phyloP scores from a whole-genome alignment of 495 filamentous ascomycete species.

The Friedmanniomyces endolithicus region DNA sequence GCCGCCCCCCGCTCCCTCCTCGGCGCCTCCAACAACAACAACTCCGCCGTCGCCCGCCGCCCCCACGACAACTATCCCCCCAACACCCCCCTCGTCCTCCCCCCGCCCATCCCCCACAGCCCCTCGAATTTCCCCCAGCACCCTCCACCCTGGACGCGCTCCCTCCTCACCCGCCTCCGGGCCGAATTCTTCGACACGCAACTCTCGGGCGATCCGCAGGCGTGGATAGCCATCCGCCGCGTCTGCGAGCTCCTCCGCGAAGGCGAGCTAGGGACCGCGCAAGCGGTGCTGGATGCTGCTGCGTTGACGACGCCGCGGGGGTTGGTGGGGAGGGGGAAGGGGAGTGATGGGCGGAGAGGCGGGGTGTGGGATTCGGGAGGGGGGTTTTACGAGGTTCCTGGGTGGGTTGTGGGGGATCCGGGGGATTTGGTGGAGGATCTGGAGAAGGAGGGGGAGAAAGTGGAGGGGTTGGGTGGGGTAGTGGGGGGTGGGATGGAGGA shows the following conservation, averaged over 20 bases:
- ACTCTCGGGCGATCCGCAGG: conserved; percentile 59
- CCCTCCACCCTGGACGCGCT: conserved; percentile 37
- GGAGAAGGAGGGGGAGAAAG: conserved; percentile 16
- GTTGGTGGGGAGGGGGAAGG: conserved; percentile 46
- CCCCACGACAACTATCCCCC: background rate
- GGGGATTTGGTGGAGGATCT: conserved; percentile 46
- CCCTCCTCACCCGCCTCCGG: conserved; percentile 27
- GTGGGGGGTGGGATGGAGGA: conserved; percentile 6
- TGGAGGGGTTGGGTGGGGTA: conserved; percentile 32
- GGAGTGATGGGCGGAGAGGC: background rate
- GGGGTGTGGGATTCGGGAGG: conserved; percentile 62
- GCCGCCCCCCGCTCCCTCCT: background rate
- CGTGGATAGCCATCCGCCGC: conserved; percentile 62
- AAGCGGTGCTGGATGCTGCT: conserved; percentile 63
- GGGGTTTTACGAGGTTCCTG: conserved; percentile 61
- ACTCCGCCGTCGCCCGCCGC: conserved; percentile 8
- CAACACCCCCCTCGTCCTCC: conserved; percentile 12
- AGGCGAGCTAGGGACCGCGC: conserved; percentile 55
- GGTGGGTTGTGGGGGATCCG: conserved; percentile 66
- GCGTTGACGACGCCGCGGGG: conserved; percentile 67
- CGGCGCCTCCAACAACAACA: conserved; percentile 8
- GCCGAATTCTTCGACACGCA: conserved; percentile 51
- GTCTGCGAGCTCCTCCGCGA: conserved; percentile 53
- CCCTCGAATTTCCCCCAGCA: conserved; percentile 33
- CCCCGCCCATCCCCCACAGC: conserved; percentile 4